These are phyloP conservation scores for Lepidium aucheri DNA, from an alignment of 345 rosid genomes.

Conservation along the genomic window DNA sequence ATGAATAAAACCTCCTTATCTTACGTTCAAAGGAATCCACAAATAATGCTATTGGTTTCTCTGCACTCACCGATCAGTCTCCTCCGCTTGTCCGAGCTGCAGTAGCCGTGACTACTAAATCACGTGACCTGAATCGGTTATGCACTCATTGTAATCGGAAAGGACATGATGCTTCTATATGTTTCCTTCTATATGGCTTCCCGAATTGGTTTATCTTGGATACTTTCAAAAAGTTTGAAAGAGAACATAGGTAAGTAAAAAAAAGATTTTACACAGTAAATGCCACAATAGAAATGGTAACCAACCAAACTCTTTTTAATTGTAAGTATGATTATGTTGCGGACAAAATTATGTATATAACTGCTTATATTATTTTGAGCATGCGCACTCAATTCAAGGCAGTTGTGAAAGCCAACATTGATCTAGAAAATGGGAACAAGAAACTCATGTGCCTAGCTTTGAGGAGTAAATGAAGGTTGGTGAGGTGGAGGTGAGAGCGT, in stretches of 20 bases:
- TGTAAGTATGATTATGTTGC: neutral
- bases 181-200: too few species aligned
- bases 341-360: neutral
- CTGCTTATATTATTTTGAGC: too few species aligned
- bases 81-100: too few species aligned
- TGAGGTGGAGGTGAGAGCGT: neutral
- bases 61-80: too few species aligned
- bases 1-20: too few species aligned
- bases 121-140: too few species aligned
- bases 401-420: neutral
- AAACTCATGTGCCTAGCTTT: slow-evolving; percentile 6
- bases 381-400: neutral
- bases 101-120: too few species aligned
- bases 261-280: neutral
- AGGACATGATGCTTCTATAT: too few species aligned
- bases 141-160: too few species aligned
- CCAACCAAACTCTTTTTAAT: neutral
- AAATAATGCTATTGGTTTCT: too few species aligned
- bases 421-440: neutral
- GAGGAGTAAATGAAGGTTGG: slow-evolving; percentile 6
- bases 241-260: neutral
- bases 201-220: neutral
- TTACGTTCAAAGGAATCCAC: too few species aligned
- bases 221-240: neutral
- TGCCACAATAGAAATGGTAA: slow-evolving; percentile 5